Base-by-base conservation (phyloP, 192 early-diverging fungal species). In the Hyaloraphidium curvatum region DNA sequence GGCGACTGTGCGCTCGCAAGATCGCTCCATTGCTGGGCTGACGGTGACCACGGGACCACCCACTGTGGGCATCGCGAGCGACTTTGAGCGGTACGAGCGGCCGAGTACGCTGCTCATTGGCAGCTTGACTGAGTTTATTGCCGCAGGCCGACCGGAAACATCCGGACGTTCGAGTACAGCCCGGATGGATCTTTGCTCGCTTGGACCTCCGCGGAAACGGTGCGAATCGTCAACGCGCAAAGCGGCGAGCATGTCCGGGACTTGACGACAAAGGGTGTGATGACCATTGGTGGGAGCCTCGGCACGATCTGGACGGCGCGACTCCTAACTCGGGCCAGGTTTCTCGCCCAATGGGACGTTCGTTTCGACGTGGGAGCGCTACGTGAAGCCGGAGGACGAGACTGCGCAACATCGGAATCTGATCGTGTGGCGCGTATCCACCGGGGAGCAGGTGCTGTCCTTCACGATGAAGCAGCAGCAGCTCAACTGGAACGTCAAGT, bases 291-390 rank as follows among this genome's bases (percentile, higher is more conserved):
- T 17, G 65, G 67, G 43, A 63, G 71, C 41, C 77, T 78, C 59
- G 74, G 89, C 22, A 65, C n/a, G n/a, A n/a, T n/a, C n/a, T n/a
- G n/a, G n/a, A n/a, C n/a, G n/a, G n/a, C n/a, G n/a, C n/a, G n/a
- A n/a, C n/a, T n/a, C n/a, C n/a, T n/a, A n/a, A n/a, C n/a, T 90
- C 52, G 89, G 89, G 71, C 75, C 88, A 28, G 82, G 71, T 59
- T 91, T 97, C 63, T 97, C 93, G 11, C 91, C 93, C 54, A 73
- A 72, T 53, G 87, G 85, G 55, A 89, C 76, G 27, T 97, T 81
- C 55, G 39, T 93, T 14, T 75, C 86, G n/a, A 92, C 87, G 30
- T 93, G 83, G 84, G 79, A 81, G 63, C 80, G 91, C 43, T 79
- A 74, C 56, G 73, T 81, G 81, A 68, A 64, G 67, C 48, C 58